phyloP scores from a whole-genome alignment of 2,329 filamentous ascomycete genomes.

The Elsinoe ampelina region DNA sequence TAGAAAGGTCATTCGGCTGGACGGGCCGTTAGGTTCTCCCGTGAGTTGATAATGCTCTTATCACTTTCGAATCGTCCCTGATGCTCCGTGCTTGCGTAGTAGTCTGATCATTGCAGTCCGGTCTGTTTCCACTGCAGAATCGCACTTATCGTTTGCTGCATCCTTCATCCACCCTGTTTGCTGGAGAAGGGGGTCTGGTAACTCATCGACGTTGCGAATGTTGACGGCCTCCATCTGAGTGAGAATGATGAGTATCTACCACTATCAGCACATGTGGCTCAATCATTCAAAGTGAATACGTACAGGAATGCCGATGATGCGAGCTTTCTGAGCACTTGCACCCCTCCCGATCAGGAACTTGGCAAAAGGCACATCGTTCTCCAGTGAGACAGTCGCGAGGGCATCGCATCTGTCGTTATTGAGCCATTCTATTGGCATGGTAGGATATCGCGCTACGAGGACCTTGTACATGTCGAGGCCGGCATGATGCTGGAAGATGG shows the following conservation, averaged over 20 bases:
- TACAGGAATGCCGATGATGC: background rate
- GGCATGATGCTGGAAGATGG: background rate
- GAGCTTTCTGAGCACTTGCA: background rate
- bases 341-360: background rate
- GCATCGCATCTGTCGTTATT: background rate
- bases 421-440: background rate
- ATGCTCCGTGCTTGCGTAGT: background rate
- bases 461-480: slow-evolving; percentile 3
- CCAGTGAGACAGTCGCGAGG: background rate
- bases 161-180: background rate
- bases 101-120: background rate
- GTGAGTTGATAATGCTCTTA: background rate
- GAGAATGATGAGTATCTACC: background rate
- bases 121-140: background rate
- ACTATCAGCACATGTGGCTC: background rate
- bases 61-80: background rate
- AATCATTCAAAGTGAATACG: background rate
- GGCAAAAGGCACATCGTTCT: background rate
- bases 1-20: no score
- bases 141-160: background rate
- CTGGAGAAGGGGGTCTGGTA: background rate
- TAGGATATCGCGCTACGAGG: background rate
- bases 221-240: background rate
- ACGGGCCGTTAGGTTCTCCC: background rate
- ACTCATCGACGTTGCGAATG: background rate